A percentile compares a stretch with the other conserved stretches of the same genome.
Evolutionary conservation across 805 yeast species (phyloP).

Genomic region (Torulaspora franciscae): DNA sequence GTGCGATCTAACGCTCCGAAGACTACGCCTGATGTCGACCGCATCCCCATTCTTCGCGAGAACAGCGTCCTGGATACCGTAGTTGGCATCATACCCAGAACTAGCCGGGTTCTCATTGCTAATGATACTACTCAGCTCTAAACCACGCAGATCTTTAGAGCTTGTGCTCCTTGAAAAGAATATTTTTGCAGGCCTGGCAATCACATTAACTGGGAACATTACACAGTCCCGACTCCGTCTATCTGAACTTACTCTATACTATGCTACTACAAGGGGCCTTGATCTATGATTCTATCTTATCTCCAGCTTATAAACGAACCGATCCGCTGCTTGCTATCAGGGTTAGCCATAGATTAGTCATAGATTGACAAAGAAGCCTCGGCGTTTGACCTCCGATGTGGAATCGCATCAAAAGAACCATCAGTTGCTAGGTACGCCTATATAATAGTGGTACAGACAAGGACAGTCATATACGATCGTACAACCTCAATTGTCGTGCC

Average conservation of each 20-base stretch:
- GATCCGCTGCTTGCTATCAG: background rate
- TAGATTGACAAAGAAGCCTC: background rate
- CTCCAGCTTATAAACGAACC: background rate
- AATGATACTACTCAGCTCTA: conserved; percentile 9
- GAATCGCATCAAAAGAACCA: background rate
- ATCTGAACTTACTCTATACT: background rate
- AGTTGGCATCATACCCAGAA: conserved; percentile 12
- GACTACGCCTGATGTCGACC: background rate
- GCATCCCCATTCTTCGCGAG: conserved; percentile 12
- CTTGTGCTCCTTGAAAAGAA: conserved; percentile 10
- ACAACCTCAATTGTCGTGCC: background rate
- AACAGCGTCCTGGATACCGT: conserved; percentile 5
- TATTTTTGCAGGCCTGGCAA: conserved; percentile 12
- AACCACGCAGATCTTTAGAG: conserved; percentile 1
- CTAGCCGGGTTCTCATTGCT: conserved; percentile 1
- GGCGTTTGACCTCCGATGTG: background rate
- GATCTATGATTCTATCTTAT: too few species aligned
- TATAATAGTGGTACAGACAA: too few species aligned
- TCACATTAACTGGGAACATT: conserved; percentile 11
- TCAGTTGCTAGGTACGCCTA: background rate
- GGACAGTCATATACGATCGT: background rate
- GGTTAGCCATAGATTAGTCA: background rate
- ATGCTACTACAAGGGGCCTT: too few species aligned
- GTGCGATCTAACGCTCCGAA: conserved; percentile 1
- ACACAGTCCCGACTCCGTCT: background rate